Base-by-base conservation (phyloP, 257 asterid species). In the Schizonepeta tenuifolia region DNA sequence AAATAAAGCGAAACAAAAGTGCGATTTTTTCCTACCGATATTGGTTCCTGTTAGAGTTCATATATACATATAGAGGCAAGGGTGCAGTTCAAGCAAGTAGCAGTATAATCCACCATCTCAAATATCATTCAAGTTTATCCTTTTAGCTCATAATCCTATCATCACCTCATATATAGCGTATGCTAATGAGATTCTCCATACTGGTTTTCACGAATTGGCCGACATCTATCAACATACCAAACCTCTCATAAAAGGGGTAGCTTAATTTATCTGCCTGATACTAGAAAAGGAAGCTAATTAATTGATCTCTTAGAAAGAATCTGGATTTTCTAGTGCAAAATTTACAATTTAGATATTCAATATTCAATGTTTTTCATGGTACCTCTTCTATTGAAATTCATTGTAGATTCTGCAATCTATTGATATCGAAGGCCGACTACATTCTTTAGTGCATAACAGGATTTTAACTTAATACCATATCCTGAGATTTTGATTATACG, bases 371-470 rank as follows among this genome's bases (percentile, higher is more conserved):
- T 24, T 24, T 24, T 24, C 26, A 24, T 2, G 26, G 26, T 24
- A 24, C 26, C 26, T 24, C 26, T 24, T 24, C 26, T 24, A 24
- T 24, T 24, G 1, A 24, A 24, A 24, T 24, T 24, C 26, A 24
- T 24, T 24, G 26, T 24, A 24, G 26, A 24, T 24, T 24, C 26
- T 24, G 2, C 26, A 24, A 24, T 24, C 2, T 24, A 24, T 46
- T 8, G 7, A 46, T 14, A 21, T 14, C 12, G 18, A 55, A 11
- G 38, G 24, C 24, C 24, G n/a, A n/a, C n/a, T 35, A 17, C 14
- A 59, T 58, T 46, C 50, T 44, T 36, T 11, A 17, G 18, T 58
- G 21, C 50, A 10, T 58, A 46, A 59, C 38, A 71, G 28, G 75
- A 71, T 24, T 12, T 10, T 13, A 53, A 40, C 15, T 20, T 6